Percentiles rank a stretch among this genome's conserved stretches.
Evolutionary conservation across 1,284 basidiomycete genomes (phyloP).

Genomic region (Pulveroboletus sp.): DNA sequence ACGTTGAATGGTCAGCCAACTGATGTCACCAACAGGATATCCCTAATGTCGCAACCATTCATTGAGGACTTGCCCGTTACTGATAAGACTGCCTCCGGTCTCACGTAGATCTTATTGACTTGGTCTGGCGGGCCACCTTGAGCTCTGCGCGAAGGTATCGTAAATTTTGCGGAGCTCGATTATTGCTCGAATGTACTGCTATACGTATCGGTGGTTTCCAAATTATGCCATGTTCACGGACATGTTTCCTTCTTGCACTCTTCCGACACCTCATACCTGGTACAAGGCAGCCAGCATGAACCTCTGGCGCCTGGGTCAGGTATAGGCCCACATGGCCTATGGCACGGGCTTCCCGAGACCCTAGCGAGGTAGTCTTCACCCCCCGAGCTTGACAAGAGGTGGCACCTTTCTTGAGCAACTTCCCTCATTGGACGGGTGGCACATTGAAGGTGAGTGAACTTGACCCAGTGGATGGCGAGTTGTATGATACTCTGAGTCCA

Average conservation of each 20-base stretch:
- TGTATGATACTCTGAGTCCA: neutral
- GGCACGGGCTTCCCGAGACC: neutral
- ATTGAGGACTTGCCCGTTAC: constrained; percentile 51
- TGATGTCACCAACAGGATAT: constrained; percentile 62
- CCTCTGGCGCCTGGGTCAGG: neutral
- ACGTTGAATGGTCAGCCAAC: constrained; percentile 21
- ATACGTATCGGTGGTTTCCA: constrained; percentile 2
- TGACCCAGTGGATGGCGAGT: neutral
- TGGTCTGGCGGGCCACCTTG: constrained; percentile 43
- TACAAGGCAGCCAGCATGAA: neutral
- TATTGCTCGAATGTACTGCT: constrained; percentile 4
- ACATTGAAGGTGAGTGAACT: neutral
- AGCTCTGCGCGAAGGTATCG: constrained; percentile 68
- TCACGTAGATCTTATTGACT: constrained; percentile 48
- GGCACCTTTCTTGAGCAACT: no score
- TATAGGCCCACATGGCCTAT: neutral
- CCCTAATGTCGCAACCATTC: constrained; percentile 60
- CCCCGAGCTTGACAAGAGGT: no score
- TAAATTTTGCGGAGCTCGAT: constrained; percentile 48
- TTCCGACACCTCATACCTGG: constrained; percentile 3
- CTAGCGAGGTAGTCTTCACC: neutral
- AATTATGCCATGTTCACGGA: no score
- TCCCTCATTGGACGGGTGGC: constrained; percentile 1
- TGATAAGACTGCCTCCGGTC: constrained; percentile 45
- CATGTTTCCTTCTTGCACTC: constrained; percentile 1